Evolutionary conservation across 2,329 filamentous ascomycete genomes (phyloP).

Genomic region (Colletotrichum sp.): DNA sequence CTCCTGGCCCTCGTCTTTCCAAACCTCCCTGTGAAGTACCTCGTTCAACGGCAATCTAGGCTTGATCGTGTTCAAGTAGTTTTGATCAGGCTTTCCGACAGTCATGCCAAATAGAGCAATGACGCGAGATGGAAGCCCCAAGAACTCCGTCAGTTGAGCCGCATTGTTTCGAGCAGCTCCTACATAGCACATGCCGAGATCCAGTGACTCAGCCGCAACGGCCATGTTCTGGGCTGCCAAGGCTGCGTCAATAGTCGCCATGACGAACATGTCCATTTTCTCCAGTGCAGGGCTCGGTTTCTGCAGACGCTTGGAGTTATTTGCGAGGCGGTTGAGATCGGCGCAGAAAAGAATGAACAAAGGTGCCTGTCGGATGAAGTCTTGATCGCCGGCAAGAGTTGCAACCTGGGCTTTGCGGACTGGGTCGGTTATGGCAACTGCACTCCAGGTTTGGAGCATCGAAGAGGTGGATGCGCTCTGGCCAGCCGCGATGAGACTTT

Average conservation of each 20-base stretch:
- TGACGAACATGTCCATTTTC: background rate
- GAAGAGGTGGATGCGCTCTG: constrained; percentile 38
- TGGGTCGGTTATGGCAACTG: constrained; percentile 30
- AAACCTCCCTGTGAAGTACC: background rate
- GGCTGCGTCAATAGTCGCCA: background rate
- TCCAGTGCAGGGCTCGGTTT: background rate
- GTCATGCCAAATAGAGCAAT: background rate
- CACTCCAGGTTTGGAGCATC: constrained; percentile 38
- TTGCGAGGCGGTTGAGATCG: constrained; percentile 32
- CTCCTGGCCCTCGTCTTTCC: background rate
- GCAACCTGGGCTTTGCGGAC: constrained; percentile 30
- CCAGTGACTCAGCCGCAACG: background rate
- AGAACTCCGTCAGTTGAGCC: background rate
- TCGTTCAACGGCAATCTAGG: background rate
- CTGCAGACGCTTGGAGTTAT: constrained; percentile 20
- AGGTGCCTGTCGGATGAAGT: constrained; percentile 33
- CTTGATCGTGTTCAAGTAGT: background rate
- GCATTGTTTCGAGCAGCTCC: background rate
- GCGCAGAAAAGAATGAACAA: constrained; percentile 37
- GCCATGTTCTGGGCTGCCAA: background rate
- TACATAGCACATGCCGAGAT: background rate
- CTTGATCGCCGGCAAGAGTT: constrained; percentile 30
- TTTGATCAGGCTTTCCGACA: background rate
- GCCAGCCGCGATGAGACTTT: constrained; percentile 32
- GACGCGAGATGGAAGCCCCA: background rate